Base-by-base conservation (phyloP, 306 rosid genomes). In the Vicia sativa region DNA sequence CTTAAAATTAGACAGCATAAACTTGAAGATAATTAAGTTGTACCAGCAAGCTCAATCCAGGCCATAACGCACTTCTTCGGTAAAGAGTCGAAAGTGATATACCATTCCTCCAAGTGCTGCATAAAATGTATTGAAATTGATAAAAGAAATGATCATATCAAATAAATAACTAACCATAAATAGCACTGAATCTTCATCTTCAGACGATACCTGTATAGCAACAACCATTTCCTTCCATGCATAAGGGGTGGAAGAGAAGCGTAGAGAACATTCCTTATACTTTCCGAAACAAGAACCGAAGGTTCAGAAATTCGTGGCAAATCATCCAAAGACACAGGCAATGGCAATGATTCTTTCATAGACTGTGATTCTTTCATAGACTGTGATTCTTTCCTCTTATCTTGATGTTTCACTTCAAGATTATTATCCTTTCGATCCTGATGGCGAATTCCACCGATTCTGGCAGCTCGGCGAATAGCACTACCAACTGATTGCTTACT, bases 101-200 rank as follows among this genome's bases (percentile, higher is more conserved):
- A 16, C 96, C 96, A 78, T 92, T 92, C 83, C 89, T 87, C 96
- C 91, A 85, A 44, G 98, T 89, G 75, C 98, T 92, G 77, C 83
- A 81, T 9, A 63, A 73, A 53, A 75, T 50, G 42, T 25, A 26
- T 6, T 13, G 62, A 60, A 26, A 58, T 15, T 31, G 13, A 25
- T 46, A 11, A 26, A 15, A 39, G 6, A 61, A 34, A 15, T 9
- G 10, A 34, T 10, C 9, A 35, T 26, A 48, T 13, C 25, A 54
- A 38, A 23, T 12, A 50, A 3, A 29, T 14, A 53, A 43, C 14
- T n/a, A 43, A 49, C 14, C 5, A 29, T 31, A 11, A 42, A 45
- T 6, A 15, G 39, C 70, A 61, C 58, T 68, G 26, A 65, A 45
- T 55, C 62, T 43, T 59, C 45, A 67, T 75, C 62, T 28, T 49